Evolutionary conservation across 2,329 filamentous ascomycete species (phyloP).

Genomic region (Penicillium palitans): DNA sequence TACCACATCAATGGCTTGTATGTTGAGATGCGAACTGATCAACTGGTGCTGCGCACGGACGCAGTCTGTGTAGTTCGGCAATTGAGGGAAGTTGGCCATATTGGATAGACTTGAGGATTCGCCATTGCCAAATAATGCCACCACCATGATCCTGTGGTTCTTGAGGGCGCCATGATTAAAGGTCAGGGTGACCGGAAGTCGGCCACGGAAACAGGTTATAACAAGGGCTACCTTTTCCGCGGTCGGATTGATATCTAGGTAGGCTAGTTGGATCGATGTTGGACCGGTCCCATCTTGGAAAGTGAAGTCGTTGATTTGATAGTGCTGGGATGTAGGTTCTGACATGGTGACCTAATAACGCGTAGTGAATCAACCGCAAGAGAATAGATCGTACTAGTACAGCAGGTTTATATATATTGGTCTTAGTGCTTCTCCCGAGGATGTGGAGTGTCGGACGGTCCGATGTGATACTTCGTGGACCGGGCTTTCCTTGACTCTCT

Average conservation of each 20-base stretch:
- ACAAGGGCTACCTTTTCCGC: slow-evolving; percentile 25
- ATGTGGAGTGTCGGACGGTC: neutral
- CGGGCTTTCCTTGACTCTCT: neutral
- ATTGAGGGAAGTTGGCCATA: slow-evolving; percentile 40
- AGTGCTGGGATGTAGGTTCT: neutral
- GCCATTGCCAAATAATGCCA: slow-evolving; percentile 52
- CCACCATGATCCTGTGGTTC: slow-evolving; percentile 48
- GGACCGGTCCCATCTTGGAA: neutral
- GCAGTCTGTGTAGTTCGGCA: slow-evolving; percentile 47
- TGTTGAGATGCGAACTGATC: slow-evolving; percentile 37
- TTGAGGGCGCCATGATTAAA: slow-evolving; percentile 47
- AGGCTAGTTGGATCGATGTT: neutral
- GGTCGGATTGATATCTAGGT: neutral
- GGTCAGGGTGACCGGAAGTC: slow-evolving; percentile 51
- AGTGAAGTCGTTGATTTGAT: neutral
- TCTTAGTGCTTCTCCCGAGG: neutral
- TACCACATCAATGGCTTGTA: slow-evolving; percentile 43
- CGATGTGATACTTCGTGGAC: neutral
- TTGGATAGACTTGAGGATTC: slow-evolving; percentile 53
- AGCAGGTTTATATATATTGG: neutral
- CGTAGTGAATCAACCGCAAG: neutral
- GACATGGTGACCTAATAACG: neutral
- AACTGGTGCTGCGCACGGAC: slow-evolving; percentile 46
- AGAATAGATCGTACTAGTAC: too few species aligned
- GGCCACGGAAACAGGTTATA: slow-evolving; percentile 57